A percentile compares a stretch with the other conserved stretches of the same genome.
These are phyloP conservation scores for Clavaria fumosa DNA, from an alignment of 768 basidiomycete genomes.

Conservation along the genomic window DNA sequence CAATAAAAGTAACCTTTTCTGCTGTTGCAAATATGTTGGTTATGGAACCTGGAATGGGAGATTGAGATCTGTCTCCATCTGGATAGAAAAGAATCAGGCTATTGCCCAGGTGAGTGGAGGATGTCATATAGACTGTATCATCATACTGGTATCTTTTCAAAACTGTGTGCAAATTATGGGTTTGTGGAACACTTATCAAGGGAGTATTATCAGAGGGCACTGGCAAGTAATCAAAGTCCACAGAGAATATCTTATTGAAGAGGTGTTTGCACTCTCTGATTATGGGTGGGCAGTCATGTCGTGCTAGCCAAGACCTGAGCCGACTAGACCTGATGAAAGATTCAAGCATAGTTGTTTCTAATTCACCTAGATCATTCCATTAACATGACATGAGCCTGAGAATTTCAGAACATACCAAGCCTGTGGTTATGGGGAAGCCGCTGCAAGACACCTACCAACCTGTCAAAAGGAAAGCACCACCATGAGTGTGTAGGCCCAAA, in stretches of 20 bases:
- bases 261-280: neutral
- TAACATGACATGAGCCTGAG: no score
- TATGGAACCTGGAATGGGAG: conserved; percentile 3
- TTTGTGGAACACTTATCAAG: neutral
- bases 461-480: conserved; percentile 26
- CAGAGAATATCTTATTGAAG: neutral
- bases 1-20: neutral
- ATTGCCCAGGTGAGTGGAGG: conserved; percentile 11
- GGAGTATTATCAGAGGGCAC: neutral
- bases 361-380: neutral
- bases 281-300: neutral
- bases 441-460: conserved; percentile 22
- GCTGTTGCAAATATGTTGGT: conserved; percentile 6
- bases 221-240: neutral
- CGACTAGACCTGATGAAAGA: neutral
- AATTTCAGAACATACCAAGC: no score
- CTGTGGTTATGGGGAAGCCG: neutral
- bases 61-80: neutral
- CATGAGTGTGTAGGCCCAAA: conserved; percentile 23
- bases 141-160: neutral
- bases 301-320: neutral
- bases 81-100: conserved; percentile 8
- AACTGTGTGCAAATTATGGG: neutral
- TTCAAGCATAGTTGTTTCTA: neutral
- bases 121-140: conserved; percentile 5